Evolutionary conservation across 192 early-diverging fungal genomes (phyloP).

Genomic region (Coemansia umbellata): DNA sequence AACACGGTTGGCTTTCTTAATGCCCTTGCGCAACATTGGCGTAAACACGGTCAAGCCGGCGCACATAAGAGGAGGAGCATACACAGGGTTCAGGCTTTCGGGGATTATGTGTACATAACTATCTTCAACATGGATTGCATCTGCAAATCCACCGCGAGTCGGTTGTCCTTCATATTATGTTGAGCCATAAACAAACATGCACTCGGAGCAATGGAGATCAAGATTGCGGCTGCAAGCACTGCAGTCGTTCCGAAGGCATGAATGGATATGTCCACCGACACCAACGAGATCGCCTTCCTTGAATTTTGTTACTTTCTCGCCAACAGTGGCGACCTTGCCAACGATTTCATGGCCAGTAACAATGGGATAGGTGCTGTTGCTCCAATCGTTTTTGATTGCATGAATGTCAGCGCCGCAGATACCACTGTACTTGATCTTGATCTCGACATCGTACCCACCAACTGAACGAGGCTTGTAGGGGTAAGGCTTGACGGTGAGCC

Average conservation of each 20-base stretch:
- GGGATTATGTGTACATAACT: constrained; percentile 66
- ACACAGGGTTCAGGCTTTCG: constrained; percentile 41
- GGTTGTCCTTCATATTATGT: constrained; percentile 52
- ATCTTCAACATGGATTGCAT: constrained; percentile 56
- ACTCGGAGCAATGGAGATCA: constrained; percentile 45
- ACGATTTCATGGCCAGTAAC: constrained; percentile 71
- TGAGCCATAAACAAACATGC: constrained; percentile 53
- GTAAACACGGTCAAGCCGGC: constrained; percentile 78
- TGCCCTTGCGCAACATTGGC: constrained; percentile 60
- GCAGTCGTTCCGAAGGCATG: constrained; percentile 55
- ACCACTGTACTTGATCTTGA: constrained; percentile 72
- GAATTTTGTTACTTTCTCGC: constrained; percentile 52
- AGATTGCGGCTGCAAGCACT: constrained; percentile 45
- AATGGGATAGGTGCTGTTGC: constrained; percentile 34
- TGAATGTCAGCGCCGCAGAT: constrained; percentile 80
- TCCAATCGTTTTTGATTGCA: constrained; percentile 61
- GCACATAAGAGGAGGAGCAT: constrained; percentile 74
- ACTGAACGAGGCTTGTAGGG: constrained; percentile 59
- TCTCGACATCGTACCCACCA: constrained; percentile 62
- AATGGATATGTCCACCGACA: constrained; percentile 61
- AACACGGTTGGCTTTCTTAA: constrained; percentile 61
- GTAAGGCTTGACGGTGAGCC: constrained; percentile 41
- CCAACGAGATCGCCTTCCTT: constrained; percentile 64
- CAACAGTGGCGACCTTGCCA: constrained; percentile 58
- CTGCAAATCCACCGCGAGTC: constrained; percentile 58